Evolutionary conservation across 169 alveolate species (phyloP), one percentile per base, ranked within the genome.

Genomic region (Cryptosporidium ubiquitum): DNA sequence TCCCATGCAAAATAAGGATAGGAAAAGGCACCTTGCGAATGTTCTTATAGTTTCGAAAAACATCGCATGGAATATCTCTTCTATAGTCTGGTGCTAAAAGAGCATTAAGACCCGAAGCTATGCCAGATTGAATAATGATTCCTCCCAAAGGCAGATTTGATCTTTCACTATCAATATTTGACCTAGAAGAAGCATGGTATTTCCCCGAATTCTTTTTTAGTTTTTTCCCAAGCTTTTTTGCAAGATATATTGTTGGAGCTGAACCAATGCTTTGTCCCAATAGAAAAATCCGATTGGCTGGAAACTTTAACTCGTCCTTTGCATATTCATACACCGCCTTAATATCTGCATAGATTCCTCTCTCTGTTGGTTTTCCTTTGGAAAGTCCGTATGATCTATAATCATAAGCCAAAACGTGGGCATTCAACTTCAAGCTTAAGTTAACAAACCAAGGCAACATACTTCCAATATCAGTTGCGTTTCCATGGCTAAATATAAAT

Each of bases 241-340:
- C 89, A 20, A 79, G 69, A 14, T 58, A 42, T 6, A 79, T 6
- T 18, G 89, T 61, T 16, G 89, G 89, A 64, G 89, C 89, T 39
- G 89, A 79, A 6, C 89, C 89, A 12, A 79, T 79, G 23, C 89
- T 79, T 47, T 79, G 89, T 37, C 89, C 89, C n/a, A 79, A 29
- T 26, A 79, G 39, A 42, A 79, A 79, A 20, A 79, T 79, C 47
- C 26, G 51, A 20, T 79, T 29, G 5, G 89, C 16, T 29, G 74
- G 74, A 20, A 79, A 9, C 0, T 79, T 79, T 40, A 79, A 42
- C n/a, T 39, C 89, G n/a, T 60, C 39, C 12, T 20, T 31, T n/a
- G 89, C 89, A 44, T 79, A 79, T 31, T 79, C 51, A 79, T 79
- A 79, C 3, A 60, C 89, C 10, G 89, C 73, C 26, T 61, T 61